phyloP scores from a whole-genome alignment of 2,329 filamentous ascomycete species.

The Colletotrichum eremochloae region DNA sequence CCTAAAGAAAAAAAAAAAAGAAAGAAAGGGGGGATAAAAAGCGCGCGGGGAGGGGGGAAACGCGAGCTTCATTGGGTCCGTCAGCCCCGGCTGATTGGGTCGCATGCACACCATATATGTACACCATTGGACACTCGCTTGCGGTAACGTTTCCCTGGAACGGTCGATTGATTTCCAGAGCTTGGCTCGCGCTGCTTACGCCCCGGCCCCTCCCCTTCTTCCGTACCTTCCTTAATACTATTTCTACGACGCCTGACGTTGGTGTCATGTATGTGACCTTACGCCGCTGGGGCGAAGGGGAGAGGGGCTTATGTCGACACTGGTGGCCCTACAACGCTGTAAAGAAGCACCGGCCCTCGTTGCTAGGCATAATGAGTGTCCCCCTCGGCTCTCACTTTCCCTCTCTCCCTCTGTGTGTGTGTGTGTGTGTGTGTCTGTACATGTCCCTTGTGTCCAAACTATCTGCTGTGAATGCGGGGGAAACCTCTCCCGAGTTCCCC shows the following conservation, averaged over 20 bases:
- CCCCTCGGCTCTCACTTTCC: not conserved
- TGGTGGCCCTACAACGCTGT: not conserved
- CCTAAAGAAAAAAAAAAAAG: not conserved
- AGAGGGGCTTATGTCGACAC: not conserved
- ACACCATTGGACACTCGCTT: not conserved
- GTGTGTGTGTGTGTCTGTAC: not conserved
- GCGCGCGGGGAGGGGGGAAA: not conserved
- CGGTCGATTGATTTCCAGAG: slow-evolving; percentile 14
- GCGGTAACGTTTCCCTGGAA: slow-evolving; percentile 1
- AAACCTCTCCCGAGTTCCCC: not conserved
- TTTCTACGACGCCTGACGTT: not conserved
- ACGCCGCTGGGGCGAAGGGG: not conserved
- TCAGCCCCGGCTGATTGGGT: slow-evolving; percentile 28
- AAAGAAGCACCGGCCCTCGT: not conserved
- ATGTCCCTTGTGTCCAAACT: not conserved
- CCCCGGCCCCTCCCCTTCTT: not conserved
- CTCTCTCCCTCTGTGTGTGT: not conserved
- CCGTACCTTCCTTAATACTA: not conserved
- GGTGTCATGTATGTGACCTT: not conserved
- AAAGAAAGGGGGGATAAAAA: not conserved
- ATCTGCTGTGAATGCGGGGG: not conserved
- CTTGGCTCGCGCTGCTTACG: slow-evolving; percentile 15
- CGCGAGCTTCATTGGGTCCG: slow-evolving; percentile 11
- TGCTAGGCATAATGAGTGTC: not conserved
- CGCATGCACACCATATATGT: slow-evolving; percentile 12